A percentile compares a stretch with the other conserved stretches of the same genome.
phyloP scores from a whole-genome alignment of 2,329 filamentous ascomycete genomes.

The Penicillium italicum region DNA sequence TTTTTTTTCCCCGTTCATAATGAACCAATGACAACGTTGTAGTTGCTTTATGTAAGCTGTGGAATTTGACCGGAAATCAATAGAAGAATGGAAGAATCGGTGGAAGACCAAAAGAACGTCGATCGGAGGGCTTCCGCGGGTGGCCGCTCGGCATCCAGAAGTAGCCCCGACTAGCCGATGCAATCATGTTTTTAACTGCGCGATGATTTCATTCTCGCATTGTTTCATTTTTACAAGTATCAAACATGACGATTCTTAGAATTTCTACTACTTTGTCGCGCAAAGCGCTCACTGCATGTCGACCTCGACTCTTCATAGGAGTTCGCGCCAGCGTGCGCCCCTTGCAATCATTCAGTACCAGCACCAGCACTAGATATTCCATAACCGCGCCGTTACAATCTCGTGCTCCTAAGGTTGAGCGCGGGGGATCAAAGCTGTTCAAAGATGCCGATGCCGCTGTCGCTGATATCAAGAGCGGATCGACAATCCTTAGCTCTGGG shows the following conservation, averaged over 20 bases:
- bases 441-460: slow-evolving; percentile 62
- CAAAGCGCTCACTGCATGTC: slow-evolving; percentile 22
- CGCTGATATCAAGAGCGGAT: slow-evolving; percentile 66
- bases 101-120: slow-evolving; percentile 27
- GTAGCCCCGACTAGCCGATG: slow-evolving; percentile 8
- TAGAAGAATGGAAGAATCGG: neutral
- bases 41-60: too few relatives aligned
- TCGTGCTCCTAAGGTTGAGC: slow-evolving; percentile 27
- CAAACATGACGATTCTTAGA: slow-evolving; percentile 27
- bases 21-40: neutral
- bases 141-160: slow-evolving; percentile 12
- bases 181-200: slow-evolving; percentile 9
- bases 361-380: slow-evolving; percentile 18
- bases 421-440: slow-evolving; percentile 38
- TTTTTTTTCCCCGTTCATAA: neutral
- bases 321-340: slow-evolving; percentile 17
- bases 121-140: neutral
- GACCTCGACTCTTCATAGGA: slow-evolving; percentile 21
- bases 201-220: neutral
- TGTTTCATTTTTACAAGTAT: neutral
- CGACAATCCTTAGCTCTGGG: slow-evolving; percentile 69
- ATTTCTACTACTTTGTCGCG: slow-evolving; percentile 25
- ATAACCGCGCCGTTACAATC: slow-evolving; percentile 17
- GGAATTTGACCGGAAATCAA: neutral
- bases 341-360: slow-evolving; percentile 3